Evolutionary conservation across 352 stramenopile species (phyloP), one percentile per base, ranked within the genome.

Genomic region (Thalassiosira mediterranea): DNA sequence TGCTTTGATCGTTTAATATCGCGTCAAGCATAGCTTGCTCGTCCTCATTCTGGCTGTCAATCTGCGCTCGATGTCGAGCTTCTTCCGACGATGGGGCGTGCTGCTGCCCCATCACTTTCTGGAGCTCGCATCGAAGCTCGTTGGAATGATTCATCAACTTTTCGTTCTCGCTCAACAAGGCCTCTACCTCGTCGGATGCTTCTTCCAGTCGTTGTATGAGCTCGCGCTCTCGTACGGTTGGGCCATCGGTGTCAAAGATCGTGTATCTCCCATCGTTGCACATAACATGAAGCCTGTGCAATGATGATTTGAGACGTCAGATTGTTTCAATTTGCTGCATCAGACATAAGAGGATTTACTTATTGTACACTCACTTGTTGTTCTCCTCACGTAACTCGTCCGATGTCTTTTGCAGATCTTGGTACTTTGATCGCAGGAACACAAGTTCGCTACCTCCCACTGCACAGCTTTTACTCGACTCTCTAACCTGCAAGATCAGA

Each of bases 1-100:
- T 62, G 49, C 70, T 79, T 28, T 62, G 38, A 68, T 79, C 70
- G 53, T 69, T 72, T 29, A 79, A 42, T 72, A 79, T 68, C 4
- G 60, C 53, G 46, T 72, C 57, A 29, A 72, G 56, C 21, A 79
- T 53, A 28, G 28, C 40, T 28, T 62, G 25, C 13, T 79, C 70
- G 40, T 72, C 38, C 26, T 46, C 37, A 17, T 29, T 58, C n/a
- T 52, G 46, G 17, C 7, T 15, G 17, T 26, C 5, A 11, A 15
- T 46, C 40, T 17, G 23, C 19, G 34, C 17, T 34, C 5, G 15
- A 47, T 13, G 25, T 32, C 8, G 3, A 29, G 32, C 11, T 57
- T 34, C 28, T 13, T 23, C 40, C 23, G n/a, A n/a, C n/a, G n/a
- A n/a, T 52, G 54, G 5, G 37, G 2, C 28, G 17, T 48, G 1